phyloP scores from a whole-genome alignment of 1,139 yeast species.

The Pichia sp. region DNA sequence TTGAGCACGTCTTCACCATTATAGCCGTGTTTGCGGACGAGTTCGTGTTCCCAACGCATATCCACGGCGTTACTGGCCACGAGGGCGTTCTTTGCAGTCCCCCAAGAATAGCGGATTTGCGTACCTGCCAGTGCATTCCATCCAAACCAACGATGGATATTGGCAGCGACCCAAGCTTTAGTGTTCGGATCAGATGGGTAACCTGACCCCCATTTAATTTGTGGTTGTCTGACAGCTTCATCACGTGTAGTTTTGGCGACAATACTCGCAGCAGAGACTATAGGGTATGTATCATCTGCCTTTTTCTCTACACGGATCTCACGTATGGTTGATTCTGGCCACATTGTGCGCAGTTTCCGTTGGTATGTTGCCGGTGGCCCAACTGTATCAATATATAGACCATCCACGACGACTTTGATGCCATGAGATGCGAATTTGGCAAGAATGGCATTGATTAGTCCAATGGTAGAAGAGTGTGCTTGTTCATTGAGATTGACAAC shows the following conservation, averaged over 20 bases:
- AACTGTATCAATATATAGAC: conserved; percentile 88
- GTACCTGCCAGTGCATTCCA: conserved; percentile 45
- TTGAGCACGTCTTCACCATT: conserved; percentile 9
- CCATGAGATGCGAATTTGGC: conserved; percentile 38
- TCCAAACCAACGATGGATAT: conserved; percentile 72
- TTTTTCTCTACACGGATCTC: conserved; percentile 86
- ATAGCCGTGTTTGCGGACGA: conserved; percentile 12
- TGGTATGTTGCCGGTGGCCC: conserved; percentile 91
- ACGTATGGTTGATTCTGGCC: conserved; percentile 45
- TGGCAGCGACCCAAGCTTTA: conserved; percentile 54
- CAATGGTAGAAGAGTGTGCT: conserved; percentile 92
- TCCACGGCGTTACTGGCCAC: conserved; percentile 38
- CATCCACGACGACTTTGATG: conserved; percentile 32
- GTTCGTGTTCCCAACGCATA: conserved; percentile 55
- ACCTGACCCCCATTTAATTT: conserved; percentile 69
- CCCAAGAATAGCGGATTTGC: conserved; percentile 84
- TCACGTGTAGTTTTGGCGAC: conserved; percentile 97
- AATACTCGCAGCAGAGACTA: conserved; percentile 94
- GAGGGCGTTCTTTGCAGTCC: conserved; percentile 71
- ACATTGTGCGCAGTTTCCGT: conserved; percentile 57
- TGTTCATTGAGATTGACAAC: conserved; percentile 84
- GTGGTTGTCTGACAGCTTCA: conserved; percentile 36
- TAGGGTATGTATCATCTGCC: conserved; percentile 91
- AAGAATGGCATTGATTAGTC: conserved; percentile 56
- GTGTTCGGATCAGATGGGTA: conserved; percentile 94